A percentile compares a stretch with the other conserved stretches of the same genome.
phyloP scores from a whole-genome alignment of 2,329 filamentous ascomycete genomes.

The Cordyceps farinosa region DNA sequence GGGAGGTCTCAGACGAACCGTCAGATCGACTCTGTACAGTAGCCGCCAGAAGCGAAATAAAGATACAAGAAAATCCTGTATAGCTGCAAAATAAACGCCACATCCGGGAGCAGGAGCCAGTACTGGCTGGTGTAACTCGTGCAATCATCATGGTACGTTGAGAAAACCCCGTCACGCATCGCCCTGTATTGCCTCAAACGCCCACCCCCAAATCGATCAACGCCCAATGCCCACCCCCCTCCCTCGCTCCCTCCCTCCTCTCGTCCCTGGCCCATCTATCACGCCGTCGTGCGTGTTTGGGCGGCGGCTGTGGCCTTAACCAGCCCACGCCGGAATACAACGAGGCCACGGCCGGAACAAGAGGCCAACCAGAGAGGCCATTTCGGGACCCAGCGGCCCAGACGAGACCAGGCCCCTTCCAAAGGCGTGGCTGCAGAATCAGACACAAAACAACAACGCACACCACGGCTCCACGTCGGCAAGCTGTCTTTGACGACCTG shows the following conservation, averaged over 20 bases:
- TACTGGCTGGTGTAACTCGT: neutral
- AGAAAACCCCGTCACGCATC: neutral
- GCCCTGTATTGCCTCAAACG: neutral
- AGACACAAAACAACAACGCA: constrained; percentile 4
- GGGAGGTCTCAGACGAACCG: neutral
- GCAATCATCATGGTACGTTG: constrained; percentile 13
- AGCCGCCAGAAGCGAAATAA: constrained; percentile 14
- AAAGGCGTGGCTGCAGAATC: neutral
- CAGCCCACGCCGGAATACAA: neutral
- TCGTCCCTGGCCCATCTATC: neutral
- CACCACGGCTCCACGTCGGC: neutral
- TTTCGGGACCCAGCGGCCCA: neutral
- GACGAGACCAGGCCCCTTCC: constrained; percentile 7
- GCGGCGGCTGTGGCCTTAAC: neutral
- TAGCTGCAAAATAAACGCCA: neutral
- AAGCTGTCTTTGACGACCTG: neutral
- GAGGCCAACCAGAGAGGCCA: neutral
- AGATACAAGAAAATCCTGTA: neutral
- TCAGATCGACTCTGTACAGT: neutral
- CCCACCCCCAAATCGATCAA: neutral
- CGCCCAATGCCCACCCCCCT: neutral
- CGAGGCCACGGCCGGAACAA: neutral
- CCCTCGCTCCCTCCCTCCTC: neutral
- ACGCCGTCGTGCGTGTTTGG: neutral
- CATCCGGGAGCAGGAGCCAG: neutral